Evolutionary conservation across 2,329 filamentous ascomycete species (phyloP).

Genomic region (Teratosphaeria gauchensis): DNA sequence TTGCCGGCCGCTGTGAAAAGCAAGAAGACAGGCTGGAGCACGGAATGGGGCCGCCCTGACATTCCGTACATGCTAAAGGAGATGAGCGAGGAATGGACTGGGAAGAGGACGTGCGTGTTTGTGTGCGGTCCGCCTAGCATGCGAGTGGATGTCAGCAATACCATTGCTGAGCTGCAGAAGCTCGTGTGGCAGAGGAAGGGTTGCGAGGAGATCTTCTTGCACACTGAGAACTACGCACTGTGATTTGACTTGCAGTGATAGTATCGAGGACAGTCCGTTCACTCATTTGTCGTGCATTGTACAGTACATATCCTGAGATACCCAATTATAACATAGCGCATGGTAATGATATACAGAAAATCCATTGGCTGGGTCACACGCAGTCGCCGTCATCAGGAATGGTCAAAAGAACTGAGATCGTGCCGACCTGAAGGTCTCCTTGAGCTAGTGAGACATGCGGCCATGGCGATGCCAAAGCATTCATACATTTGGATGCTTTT

Average conservation of each 20-base stretch:
- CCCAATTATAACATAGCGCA: too few species aligned
- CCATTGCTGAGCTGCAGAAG: conserved; percentile 71
- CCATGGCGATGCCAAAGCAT: too few species aligned
- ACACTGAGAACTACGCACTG: conserved; percentile 90
- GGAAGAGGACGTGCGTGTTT: conserved; percentile 75
- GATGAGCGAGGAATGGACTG: conserved; percentile 70
- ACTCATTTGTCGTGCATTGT: not conserved
- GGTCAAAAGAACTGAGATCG: too few species aligned
- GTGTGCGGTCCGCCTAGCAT: conserved; percentile 84
- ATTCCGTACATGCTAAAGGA: conserved; percentile 78
- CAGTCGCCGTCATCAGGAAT: too few species aligned
- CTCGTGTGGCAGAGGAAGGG: conserved; percentile 70
- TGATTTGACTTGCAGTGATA: conserved; percentile 33
- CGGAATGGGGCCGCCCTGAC: conserved; percentile 85
- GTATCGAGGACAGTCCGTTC: not conserved
- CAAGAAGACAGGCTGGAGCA: conserved; percentile 67
- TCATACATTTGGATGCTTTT: too few species aligned
- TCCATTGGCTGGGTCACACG: too few species aligned
- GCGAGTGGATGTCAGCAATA: conserved; percentile 78
- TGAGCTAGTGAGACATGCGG: too few species aligned
- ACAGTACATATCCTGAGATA: too few species aligned
- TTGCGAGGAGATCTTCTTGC: conserved; percentile 83
- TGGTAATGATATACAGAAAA: not conserved
- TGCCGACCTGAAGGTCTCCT: too few species aligned
- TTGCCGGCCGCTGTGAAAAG: conserved; percentile 43